Conservation (phyloP, 805 yeast genomes). For the Kuraishia piskuri region DNA sequence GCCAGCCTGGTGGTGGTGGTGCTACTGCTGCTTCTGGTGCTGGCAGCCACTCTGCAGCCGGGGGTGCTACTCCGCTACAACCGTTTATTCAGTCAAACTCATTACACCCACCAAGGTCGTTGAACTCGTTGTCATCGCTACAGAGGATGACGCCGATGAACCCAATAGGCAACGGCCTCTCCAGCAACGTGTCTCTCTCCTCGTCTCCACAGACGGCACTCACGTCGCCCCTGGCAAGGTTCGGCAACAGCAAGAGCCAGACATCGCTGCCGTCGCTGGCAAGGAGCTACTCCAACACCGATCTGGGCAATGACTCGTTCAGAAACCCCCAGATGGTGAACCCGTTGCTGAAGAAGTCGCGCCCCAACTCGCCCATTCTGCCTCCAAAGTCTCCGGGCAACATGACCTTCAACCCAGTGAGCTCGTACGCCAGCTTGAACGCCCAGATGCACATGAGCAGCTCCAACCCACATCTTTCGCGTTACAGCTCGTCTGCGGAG, state of each 20-base stretch:
- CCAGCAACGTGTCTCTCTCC: conserved; percentile 21
- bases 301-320: conserved; percentile 28
- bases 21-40: conserved; percentile 24
- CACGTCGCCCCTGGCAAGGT: conserved; percentile 2
- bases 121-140: conserved; percentile 31
- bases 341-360: conserved; percentile 35
- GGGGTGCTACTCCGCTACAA: conserved; percentile 8
- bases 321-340: conserved; percentile 13
- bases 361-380: conserved; percentile 38
- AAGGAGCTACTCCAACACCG: conserved; percentile 31
- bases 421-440: conserved; percentile 5
- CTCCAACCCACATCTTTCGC: conserved; percentile 1
- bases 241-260: conserved; percentile 6
- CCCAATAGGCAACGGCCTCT: conserved; percentile 28
- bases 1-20: conserved; percentile 30
- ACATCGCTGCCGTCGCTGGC: conserved; percentile 9
- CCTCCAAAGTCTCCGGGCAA: conserved; percentile 17
- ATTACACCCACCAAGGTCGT: conserved; percentile 9
- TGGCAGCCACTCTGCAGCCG: neutral
- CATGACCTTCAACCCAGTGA: conserved; percentile 9
- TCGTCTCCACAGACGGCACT: neutral
- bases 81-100: conserved; percentile 23
- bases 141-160: conserved; percentile 35
- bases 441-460: conserved; percentile 4
- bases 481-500: neutral